These are phyloP conservation scores for Penicillium malachiteum DNA, from an alignment of 495 filamentous ascomycete species.

Conservation along the genomic window DNA sequence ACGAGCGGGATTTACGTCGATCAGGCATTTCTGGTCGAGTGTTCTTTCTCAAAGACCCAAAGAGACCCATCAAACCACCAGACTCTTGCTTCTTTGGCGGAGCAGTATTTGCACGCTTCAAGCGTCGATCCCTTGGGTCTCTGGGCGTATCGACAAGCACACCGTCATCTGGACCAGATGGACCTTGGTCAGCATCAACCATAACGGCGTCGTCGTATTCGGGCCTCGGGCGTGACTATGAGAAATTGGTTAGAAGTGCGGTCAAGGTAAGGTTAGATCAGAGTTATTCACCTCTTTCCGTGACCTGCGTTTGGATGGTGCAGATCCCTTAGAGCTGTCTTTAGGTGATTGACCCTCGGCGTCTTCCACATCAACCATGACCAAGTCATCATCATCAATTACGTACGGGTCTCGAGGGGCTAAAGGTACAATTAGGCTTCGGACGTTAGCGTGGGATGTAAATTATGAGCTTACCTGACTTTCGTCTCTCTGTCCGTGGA, in stretches of 20 bases:
- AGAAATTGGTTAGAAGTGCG: background rate
- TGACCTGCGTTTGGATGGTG: constrained; percentile 36
- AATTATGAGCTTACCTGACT: constrained; percentile 32
- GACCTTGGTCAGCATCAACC: constrained; percentile 43
- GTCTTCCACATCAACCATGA: constrained; percentile 53
- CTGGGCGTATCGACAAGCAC: constrained; percentile 69
- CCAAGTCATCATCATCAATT: constrained; percentile 58
- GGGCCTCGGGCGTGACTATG: constrained; percentile 28
- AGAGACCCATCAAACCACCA: constrained; percentile 48
- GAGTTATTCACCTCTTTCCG: constrained; percentile 35
- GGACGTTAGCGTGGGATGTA: background rate
- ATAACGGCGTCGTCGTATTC: constrained; percentile 48
- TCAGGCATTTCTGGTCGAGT: constrained; percentile 38
- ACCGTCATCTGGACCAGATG: constrained; percentile 61
- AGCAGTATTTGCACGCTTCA: constrained; percentile 43
- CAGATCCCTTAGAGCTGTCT: constrained; percentile 34
- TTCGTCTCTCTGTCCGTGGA: constrained; percentile 35
- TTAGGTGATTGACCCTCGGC: constrained; percentile 43
- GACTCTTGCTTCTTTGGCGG: constrained; percentile 45
- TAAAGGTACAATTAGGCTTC: constrained; percentile 16
- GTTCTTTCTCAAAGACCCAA: constrained; percentile 44
- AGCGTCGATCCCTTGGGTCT: constrained; percentile 63
- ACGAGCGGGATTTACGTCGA: constrained; percentile 40
- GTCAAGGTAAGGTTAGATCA: background rate
- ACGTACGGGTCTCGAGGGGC: constrained; percentile 57